Evolutionary conservation across 2,329 filamentous ascomycete species (phyloP).

Genomic region (Aspergillus sergii): DNA sequence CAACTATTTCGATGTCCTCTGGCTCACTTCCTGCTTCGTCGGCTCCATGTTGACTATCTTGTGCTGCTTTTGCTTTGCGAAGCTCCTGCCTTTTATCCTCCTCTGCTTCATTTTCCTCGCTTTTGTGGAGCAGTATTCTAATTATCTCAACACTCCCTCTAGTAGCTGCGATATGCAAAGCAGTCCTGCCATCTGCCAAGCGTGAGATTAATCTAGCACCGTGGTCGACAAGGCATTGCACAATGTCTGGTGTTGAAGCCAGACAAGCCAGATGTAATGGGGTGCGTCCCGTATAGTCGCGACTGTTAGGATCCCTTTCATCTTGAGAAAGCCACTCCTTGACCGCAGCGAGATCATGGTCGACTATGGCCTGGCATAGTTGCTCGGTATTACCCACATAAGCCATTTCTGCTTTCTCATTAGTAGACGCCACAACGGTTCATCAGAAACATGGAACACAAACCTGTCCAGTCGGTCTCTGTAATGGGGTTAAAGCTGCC

Average conservation of each 20-base stretch:
- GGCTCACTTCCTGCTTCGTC: conserved; percentile 28
- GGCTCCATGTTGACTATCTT: conserved; percentile 13
- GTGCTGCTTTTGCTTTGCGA: conserved; percentile 24
- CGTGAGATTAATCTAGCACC: conserved; percentile 74
- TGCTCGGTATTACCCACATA: conserved; percentile 78
- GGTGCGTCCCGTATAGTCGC: conserved; percentile 77
- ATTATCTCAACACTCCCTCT: conserved; percentile 71
- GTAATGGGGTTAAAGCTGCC: conserved; percentile 79
- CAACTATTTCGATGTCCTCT: conserved; percentile 23
- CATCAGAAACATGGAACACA: background rate
- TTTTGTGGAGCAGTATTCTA: conserved; percentile 71
- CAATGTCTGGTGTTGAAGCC: conserved; percentile 68
- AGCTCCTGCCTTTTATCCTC: conserved; percentile 62
- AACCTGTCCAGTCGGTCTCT: conserved; percentile 75
- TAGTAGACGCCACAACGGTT: conserved; percentile 1
- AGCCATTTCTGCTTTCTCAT: conserved; percentile 67
- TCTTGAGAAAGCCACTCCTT: conserved; percentile 70
- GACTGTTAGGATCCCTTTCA: conserved; percentile 68
- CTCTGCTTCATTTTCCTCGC: conserved; percentile 60
- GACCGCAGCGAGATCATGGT: conserved; percentile 70
- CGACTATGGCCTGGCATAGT: conserved; percentile 79
- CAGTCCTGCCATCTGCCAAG: conserved; percentile 76
- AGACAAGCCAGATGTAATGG: conserved; percentile 77
- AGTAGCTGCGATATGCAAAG: conserved; percentile 78
- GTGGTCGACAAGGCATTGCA: conserved; percentile 70